A percentile compares a stretch with the other conserved stretches of the same genome.
Conservation (phyloP, 257 asterid species). For the Solanum rostratum region DNA sequence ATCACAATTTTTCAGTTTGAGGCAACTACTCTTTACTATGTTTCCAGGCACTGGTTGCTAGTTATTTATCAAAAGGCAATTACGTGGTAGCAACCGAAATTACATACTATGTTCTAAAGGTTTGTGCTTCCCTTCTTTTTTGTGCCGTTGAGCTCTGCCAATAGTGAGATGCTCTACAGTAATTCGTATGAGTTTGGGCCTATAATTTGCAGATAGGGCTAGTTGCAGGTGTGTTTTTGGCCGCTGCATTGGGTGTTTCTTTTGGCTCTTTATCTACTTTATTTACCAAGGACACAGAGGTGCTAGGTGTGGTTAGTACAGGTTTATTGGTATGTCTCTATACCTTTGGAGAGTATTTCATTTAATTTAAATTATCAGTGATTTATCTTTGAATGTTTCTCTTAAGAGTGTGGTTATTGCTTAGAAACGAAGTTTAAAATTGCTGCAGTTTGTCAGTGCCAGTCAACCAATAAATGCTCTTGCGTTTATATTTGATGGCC, state of each 20-base stretch:
- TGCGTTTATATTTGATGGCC: constrained; percentile 80
- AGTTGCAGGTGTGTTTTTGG: constrained; percentile 51
- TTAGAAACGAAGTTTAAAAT: not conserved
- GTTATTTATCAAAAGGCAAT: constrained; percentile 62
- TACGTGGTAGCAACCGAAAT: constrained; percentile 54
- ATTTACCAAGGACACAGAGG: constrained; percentile 62
- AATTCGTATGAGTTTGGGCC: not conserved
- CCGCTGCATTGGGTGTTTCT: constrained; percentile 50
- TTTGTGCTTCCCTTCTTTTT: constrained; percentile 11
- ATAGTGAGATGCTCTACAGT: not conserved
- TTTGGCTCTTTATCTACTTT: constrained; percentile 56
- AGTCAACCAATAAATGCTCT: constrained; percentile 86
- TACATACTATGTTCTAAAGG: constrained; percentile 60
- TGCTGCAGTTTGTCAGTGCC: constrained; percentile 74
- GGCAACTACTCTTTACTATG: not conserved
- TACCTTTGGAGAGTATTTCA: not conserved
- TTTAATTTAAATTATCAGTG: not conserved
- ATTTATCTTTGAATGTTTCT: not conserved
- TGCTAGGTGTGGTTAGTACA: constrained; percentile 46
- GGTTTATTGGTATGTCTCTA: constrained; percentile 50
- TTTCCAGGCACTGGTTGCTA: constrained; percentile 71
- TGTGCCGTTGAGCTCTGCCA: not conserved
- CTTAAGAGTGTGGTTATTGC: not conserved
- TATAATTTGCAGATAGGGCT: constrained; percentile 45
- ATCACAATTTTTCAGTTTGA: not conserved